phyloP scores from a whole-genome alignment of 371 early-diverging fungal species.

The Globomyces sp. region DNA sequence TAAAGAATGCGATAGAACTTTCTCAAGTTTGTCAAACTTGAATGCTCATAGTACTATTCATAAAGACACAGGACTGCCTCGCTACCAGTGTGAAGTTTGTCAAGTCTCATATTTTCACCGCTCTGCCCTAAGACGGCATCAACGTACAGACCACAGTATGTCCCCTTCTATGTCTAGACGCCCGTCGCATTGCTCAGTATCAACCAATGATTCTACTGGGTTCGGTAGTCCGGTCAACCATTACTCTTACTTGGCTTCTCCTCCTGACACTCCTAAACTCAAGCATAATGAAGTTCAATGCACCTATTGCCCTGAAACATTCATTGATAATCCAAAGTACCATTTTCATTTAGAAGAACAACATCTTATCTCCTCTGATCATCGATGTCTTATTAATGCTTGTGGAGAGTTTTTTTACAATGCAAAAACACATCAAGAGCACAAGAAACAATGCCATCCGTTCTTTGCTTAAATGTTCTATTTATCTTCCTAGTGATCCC shows the following conservation, averaged over 20 bases:
- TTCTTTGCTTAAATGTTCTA: too few species aligned
- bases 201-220: neutral
- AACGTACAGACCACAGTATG: constrained; percentile 1
- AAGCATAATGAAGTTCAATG: too few species aligned
- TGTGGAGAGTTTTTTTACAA: neutral
- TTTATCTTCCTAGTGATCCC: too few species aligned
- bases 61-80: neutral
- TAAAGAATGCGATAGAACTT: constrained; percentile 13
- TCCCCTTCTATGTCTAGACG: neutral
- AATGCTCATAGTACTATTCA: constrained; percentile 16
- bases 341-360: constrained; percentile 1
- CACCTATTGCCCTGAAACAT: neutral
- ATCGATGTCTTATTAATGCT: constrained; percentile 13
- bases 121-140: constrained; percentile 10
- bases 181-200: neutral
- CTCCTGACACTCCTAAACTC: neutral
- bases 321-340: neutral
- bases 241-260: neutral
- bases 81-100: constrained; percentile 1
- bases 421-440: neutral
- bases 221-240: neutral
- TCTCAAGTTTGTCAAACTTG: constrained; percentile 14
- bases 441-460: neutral
- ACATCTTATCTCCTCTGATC: constrained; percentile 10
- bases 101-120: constrained; percentile 5